Conservation (phyloP, 495 filamentous ascomycete genomes). For the Hyphodiscus hymeniophilus region DNA sequence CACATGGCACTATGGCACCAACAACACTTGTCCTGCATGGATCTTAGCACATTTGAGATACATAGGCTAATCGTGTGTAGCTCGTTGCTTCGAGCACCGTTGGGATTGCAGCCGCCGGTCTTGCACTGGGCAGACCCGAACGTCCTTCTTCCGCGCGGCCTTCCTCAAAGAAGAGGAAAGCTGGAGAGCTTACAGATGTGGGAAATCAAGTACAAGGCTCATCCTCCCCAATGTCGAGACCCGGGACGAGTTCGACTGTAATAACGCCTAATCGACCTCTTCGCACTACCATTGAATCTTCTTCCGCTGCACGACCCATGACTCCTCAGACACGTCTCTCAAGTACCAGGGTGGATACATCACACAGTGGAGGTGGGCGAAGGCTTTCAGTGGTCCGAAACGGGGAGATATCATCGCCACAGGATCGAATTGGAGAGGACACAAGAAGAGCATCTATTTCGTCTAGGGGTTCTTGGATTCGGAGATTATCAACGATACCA, state of each 20-base stretch:
- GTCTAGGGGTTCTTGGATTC: conserved; percentile 65
- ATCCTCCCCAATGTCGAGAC: conserved; percentile 27
- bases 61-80: conserved; percentile 24
- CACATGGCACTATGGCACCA: neutral
- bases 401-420: conserved; percentile 22
- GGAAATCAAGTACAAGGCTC: conserved; percentile 25
- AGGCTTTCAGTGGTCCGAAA: conserved; percentile 39
- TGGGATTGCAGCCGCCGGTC: conserved; percentile 47
- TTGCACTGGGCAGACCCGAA: conserved; percentile 43
- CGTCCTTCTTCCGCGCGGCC: conserved; percentile 27
- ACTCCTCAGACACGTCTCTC: conserved; percentile 21
- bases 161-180: conserved; percentile 36
- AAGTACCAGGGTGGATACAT: conserved; percentile 25
- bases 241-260: conserved; percentile 28
- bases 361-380: conserved; percentile 26
- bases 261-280: conserved; percentile 24
- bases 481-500: conserved; percentile 59
- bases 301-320: conserved; percentile 17
- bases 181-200: conserved; percentile 31
- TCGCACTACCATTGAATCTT: conserved; percentile 8
- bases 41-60: neutral
- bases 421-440: conserved; percentile 24
- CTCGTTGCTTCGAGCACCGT: conserved; percentile 52
- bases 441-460: conserved; percentile 39
- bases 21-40: neutral